These are phyloP conservation scores for Colletotrichum musae DNA, from an alignment of 2,329 filamentous ascomycete genomes.

Conservation along the genomic window DNA sequence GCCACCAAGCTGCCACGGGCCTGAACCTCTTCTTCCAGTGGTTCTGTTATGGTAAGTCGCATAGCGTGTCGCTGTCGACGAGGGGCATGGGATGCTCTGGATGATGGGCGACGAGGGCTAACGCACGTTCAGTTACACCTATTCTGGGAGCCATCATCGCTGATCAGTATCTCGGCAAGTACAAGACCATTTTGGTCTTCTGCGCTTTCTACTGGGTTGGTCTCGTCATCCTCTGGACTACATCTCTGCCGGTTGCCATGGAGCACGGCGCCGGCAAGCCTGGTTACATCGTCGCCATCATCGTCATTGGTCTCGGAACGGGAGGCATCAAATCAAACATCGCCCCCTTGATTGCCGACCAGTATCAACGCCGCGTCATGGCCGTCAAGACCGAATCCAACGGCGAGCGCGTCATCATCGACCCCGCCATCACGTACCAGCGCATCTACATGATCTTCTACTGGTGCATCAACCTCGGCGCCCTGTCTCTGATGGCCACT, in stretches of 20 bases:
- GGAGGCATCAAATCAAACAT: constrained; percentile 80
- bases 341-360: constrained; percentile 73
- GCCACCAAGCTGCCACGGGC: constrained; percentile 68
- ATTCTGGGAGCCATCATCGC: constrained; percentile 69
- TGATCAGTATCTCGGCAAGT: constrained; percentile 72
- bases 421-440: constrained; percentile 76
- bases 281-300: constrained; percentile 68
- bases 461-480: constrained; percentile 67
- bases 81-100: too few relatives aligned
- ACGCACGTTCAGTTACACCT: constrained; percentile 50
- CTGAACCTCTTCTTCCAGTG: constrained; percentile 71
- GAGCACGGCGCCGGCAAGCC: constrained; percentile 59
- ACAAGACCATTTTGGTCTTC: constrained; percentile 73
- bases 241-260: constrained; percentile 58
- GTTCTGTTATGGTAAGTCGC: constrained; percentile 56
- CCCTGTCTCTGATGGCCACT: constrained; percentile 76
- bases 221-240: constrained; percentile 67
- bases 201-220: constrained; percentile 71
- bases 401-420: constrained; percentile 75
- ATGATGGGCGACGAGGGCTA: background rate
- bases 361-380: constrained; percentile 70
- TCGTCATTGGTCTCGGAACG: constrained; percentile 76
- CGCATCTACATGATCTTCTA: constrained; percentile 84
- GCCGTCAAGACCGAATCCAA: constrained; percentile 62
- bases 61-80: background rate